phyloP scores from a whole-genome alignment of 2,329 filamentous ascomycete species.

The Colletotrichum orbiculare region DNA sequence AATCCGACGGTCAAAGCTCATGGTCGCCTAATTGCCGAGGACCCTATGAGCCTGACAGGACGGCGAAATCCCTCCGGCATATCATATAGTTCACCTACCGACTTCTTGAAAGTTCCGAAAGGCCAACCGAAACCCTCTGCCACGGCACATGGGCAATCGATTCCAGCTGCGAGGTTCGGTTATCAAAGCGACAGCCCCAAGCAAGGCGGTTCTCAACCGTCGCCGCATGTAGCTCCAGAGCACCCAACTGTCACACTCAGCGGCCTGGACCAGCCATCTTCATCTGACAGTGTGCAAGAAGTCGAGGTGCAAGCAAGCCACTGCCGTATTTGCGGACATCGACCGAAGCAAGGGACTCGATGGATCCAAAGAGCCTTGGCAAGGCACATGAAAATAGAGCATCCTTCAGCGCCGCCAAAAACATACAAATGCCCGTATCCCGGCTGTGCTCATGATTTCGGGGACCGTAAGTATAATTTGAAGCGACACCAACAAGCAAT shows the following conservation, averaged over 20 bases:
- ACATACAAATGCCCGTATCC: constrained; percentile 66
- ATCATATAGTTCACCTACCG: too few relatives aligned
- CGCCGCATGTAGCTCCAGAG: too few relatives aligned
- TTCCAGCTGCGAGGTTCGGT: too few relatives aligned
- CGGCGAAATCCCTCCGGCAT: too few relatives aligned
- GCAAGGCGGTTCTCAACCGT: too few relatives aligned
- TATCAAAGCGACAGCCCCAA: too few relatives aligned
- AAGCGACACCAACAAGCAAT: constrained; percentile 68
- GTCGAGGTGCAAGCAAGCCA: constrained; percentile 57
- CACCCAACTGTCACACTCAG: too few relatives aligned
- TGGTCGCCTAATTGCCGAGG: too few relatives aligned
- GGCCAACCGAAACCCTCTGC: too few relatives aligned
- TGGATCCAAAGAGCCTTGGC: constrained; percentile 70
- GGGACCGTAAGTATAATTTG: constrained; percentile 66
- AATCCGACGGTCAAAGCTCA: too few relatives aligned
- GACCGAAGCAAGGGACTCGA: constrained; percentile 65
- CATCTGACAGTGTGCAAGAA: constrained; percentile 42
- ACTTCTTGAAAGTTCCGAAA: too few relatives aligned
- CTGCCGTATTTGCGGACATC: constrained; percentile 65
- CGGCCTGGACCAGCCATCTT: constrained; percentile 5
- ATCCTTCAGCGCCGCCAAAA: constrained; percentile 58
- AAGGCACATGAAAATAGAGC: constrained; percentile 67
- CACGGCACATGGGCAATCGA: too few relatives aligned
- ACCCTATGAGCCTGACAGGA: not conserved
- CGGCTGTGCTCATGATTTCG: constrained; percentile 65